A percentile compares a stretch with the other conserved stretches of the same genome.
These are phyloP conservation scores for Ramularia collo-cygni DNA, from an alignment of 2,329 filamentous ascomycete species.

Conservation along the genomic window DNA sequence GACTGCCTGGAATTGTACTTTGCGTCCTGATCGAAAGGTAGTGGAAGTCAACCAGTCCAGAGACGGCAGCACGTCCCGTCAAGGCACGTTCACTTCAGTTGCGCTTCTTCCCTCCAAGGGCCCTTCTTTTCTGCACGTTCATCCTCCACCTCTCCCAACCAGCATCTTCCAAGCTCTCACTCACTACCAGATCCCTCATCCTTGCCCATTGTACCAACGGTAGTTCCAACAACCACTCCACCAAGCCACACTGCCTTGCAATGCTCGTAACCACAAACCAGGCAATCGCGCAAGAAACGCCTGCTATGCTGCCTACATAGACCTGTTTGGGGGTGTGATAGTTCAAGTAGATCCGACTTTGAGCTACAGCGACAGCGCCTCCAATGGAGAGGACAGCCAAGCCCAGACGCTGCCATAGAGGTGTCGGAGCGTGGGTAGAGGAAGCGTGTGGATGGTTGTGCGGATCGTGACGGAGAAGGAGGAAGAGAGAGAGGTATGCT, in stretches of 20 bases:
- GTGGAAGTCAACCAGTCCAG: no score
- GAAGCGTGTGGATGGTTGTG: conserved; percentile 35
- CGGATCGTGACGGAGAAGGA: conserved; percentile 71
- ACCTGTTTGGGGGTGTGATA: conserved; percentile 92
- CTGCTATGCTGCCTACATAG: conserved; percentile 66
- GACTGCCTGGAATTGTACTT: no score
- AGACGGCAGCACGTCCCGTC: no score
- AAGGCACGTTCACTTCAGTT: no score
- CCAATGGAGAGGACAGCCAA: conserved; percentile 39
- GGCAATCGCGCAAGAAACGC: conserved; percentile 59
- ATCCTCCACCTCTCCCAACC: conserved; percentile 91
- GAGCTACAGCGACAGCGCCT: conserved; percentile 53
- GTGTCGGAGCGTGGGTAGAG: conserved; percentile 49
- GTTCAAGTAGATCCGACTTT: conserved; percentile 80
- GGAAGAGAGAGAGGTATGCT: conserved; percentile 73
- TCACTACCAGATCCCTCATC: conserved; percentile 74
- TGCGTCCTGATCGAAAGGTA: no score
- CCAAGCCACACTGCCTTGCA: conserved; percentile 59
- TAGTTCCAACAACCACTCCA: conserved; percentile 65
- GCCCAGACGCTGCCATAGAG: conserved; percentile 52
- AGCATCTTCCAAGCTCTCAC: conserved; percentile 82
- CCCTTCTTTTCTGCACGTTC: conserved; percentile 32
- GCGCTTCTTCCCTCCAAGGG: conserved; percentile 13
- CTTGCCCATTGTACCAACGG: conserved; percentile 60
- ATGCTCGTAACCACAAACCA: conserved; percentile 74